phyloP scores from a whole-genome alignment of 75 land plant species.

The Cryptomeria japonica region DNA sequence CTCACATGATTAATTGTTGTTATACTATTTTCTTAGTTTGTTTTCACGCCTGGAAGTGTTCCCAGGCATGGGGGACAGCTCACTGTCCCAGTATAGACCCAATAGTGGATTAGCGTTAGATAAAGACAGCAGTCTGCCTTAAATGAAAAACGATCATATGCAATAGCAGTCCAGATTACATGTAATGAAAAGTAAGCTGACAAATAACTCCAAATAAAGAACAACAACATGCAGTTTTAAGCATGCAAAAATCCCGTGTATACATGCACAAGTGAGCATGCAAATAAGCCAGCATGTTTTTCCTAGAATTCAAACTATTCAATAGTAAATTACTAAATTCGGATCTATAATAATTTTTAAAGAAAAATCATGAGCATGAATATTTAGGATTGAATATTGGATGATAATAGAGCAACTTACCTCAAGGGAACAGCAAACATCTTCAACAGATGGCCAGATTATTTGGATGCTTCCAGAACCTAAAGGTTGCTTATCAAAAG shows the following conservation, averaged over 20 bases:
- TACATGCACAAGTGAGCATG: not conserved
- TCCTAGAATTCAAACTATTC: not conserved
- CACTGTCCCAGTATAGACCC: not conserved
- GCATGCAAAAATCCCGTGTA: not conserved
- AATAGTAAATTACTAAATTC: not conserved
- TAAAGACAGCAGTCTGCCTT: not conserved
- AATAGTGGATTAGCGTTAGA: not conserved
- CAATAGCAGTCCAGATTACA: not conserved
- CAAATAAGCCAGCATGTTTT: not conserved
- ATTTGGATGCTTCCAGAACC: slow-evolving; percentile 71
- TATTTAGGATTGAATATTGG: not conserved
- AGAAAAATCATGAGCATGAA: not conserved
- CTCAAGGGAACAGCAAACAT: slow-evolving; percentile 95
- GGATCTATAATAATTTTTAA: not conserved
- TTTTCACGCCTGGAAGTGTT: too few species aligned
- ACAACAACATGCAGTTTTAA: not conserved
- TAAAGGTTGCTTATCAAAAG: slow-evolving; percentile 51
- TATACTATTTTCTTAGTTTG: too few species aligned
- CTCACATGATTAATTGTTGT: too few species aligned
- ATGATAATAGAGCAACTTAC: slow-evolving; percentile 27
- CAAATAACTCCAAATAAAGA: not conserved
- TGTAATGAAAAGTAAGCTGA: not conserved
- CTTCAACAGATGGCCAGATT: slow-evolving; percentile 95
- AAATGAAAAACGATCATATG: not conserved
- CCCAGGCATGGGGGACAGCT: too few species aligned